Base-by-base conservation (phyloP, 441 rosid species). In the Flueggea neowawraea region DNA sequence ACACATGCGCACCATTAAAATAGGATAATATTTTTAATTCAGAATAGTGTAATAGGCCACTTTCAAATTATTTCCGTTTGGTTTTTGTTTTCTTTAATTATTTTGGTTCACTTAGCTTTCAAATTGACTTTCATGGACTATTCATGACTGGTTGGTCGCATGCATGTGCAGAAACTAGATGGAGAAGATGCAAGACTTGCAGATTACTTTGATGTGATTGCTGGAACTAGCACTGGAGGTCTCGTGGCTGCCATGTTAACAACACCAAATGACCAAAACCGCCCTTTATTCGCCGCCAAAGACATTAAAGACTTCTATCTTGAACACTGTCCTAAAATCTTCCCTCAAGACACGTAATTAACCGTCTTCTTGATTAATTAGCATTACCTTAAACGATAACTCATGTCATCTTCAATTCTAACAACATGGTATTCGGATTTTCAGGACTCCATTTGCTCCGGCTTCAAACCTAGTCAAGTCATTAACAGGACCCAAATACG, bases 221-320 rank as follows among this genome's bases (percentile, higher is more conserved):
- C 82, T 0, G 84, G 83, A 39, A 85, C 90, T 0, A 82, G 90
- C 64, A 85, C 91, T 0, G 91, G 91, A 0, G 91, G 88, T 2
- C 73, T 85, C 4, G 81, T 85, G 43, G 70, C 88, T 5, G 76
- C 83, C 63, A 85, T 85, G 88, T 69, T 83, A 32, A 73, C 91
- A 2, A 12, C 76, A 3, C 91, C 86, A 10, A 56, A 85, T 36
- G 75, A 77, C 17, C 59, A 69, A 0, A 81, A 77, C 9, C 73
- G 88, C 10, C 88, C 91, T 22, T 15, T 79, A 3, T 85, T 74
- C 53, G 80, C 84, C 1, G 88, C 91, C 13, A 72, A 69, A 17
- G 91, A 85, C 14, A 78, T 83, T 48, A 82, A 70, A 2, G 69
- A 55, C 5, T 85, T 83, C 57, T 85, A 85, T 56, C 71, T 75